Evolutionary conservation across 2,329 filamentous ascomycete species (phyloP), one percentile per base, ranked within the genome.

Genomic region (Ambrosiella xylebori): DNA sequence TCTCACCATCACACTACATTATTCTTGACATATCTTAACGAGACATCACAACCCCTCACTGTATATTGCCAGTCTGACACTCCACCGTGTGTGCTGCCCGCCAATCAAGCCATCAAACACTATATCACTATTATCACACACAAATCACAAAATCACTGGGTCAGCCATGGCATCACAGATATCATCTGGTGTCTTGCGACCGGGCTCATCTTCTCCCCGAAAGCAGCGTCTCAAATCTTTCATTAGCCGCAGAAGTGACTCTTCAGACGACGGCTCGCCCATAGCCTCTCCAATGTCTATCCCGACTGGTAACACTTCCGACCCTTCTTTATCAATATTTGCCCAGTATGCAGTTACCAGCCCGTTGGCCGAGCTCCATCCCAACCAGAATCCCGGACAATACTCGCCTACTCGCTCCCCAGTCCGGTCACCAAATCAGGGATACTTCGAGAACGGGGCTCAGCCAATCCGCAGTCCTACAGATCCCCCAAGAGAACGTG

Each of bases 401-500:
- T 41, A 54, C 37, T 60, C 59, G 9, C 56, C 56, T 5, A 51
- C 54, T 13, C 59, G 59, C 4, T 60, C 56, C 5, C 59, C 59
- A 9, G 35, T 41, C 19, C 59, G 59, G 9, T 60, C 56, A 2
- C 45, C 52, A 12, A 49, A 57, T 37, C 53, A 57, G 37, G 56
- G 37, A n/a, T 56, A 56, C 13, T 57, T 55, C 12, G 56, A 50
- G 12, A 15, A 51, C 9, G 13, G 9, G 17, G 15, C 19, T 36
- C 47, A 51, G 47, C 47, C 17, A 9, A 27, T 11, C 47, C 19
- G 9, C 19, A 51, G 17, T 35, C 47, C 47, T 35, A 44, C 38
- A 15, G 44, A 44, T 11, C 50, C 38, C 7, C 57, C 58, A 11
- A 60, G 55, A 47, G 59, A 60, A 13, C 59, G 66, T 27, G 64